Conservation (phyloP, 2,329 filamentous ascomycete genomes). For the Colletotrichum scovillei region DNA sequence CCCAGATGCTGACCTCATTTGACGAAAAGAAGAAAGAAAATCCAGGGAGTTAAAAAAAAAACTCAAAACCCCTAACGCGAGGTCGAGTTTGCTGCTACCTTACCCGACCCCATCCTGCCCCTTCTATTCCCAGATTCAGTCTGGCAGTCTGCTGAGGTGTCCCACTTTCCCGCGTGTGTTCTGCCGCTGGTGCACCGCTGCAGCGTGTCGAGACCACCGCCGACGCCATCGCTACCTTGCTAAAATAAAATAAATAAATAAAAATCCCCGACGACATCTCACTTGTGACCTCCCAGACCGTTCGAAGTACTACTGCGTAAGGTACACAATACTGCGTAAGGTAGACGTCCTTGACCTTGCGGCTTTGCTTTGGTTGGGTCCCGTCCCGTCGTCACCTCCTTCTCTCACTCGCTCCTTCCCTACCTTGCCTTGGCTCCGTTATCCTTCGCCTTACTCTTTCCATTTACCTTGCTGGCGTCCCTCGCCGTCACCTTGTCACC, state of each 20-base stretch:
- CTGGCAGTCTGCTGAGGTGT: neutral
- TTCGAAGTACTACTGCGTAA: too few species aligned
- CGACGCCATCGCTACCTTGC: constrained; percentile 26
- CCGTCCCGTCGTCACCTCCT: constrained; percentile 7
- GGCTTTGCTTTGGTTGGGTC: constrained; percentile 20
- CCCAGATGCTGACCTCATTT: neutral
- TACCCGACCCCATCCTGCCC: neutral
- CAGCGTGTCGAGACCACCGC: constrained; percentile 24
- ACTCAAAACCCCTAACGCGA: neutral
- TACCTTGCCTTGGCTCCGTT: neutral
- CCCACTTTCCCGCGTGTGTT: constrained; percentile 29
- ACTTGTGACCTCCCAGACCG: constrained; percentile 18
- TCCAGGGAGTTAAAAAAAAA: neutral
- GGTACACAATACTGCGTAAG: too few species aligned
- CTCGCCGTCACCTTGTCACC: too few species aligned
- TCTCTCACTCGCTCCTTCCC: constrained; percentile 2
- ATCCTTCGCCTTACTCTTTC: constrained; percentile 18
- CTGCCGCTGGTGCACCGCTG: neutral
- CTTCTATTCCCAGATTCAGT: constrained; percentile 11
- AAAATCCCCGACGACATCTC: constrained; percentile 34
- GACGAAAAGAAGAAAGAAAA: neutral
- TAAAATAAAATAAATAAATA: constrained; percentile 6
- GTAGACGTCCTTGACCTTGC: too few species aligned
- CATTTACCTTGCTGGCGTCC: too few species aligned
- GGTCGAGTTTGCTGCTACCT: neutral